Conservation (phyloP, 495 filamentous ascomycete species). For the Hyphodiscus hymeniophilus region DNA sequence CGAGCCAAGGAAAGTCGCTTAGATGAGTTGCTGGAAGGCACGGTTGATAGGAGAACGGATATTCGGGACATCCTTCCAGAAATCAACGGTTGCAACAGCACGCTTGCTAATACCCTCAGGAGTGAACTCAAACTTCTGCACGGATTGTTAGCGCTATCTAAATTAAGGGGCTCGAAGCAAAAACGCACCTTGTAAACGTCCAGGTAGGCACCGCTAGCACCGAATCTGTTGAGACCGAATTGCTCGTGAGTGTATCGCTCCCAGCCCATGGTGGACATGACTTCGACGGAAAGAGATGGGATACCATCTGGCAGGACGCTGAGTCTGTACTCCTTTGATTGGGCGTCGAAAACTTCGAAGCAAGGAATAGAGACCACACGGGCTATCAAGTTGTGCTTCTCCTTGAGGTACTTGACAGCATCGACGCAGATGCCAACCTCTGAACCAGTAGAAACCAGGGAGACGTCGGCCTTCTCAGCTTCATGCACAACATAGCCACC, state of each 20-base stretch:
- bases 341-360: conserved; percentile 93
- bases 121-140: conserved; percentile 97
- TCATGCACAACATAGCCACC: conserved; percentile 91
- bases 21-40: conserved; percentile 81
- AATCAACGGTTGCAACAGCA: conserved; percentile 80
- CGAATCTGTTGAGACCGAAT: conserved; percentile 97
- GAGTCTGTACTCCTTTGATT: conserved; percentile 89
- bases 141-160: conserved; percentile 25
- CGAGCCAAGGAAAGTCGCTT: too few species aligned
- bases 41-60: conserved; percentile 93
- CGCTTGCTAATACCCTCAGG: conserved; percentile 94
- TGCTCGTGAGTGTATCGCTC: conserved; percentile 98
- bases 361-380: conserved; percentile 95
- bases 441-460: conserved; percentile 89
- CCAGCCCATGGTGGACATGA: conserved; percentile 89
- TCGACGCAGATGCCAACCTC: conserved; percentile 93
- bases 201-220: conserved; percentile 94
- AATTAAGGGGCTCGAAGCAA: too few species aligned
- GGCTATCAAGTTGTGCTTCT: conserved; percentile 70
- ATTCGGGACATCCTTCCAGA: conserved; percentile 87
- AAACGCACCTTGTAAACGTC: conserved; percentile 83
- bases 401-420: conserved; percentile 80
- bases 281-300: conserved; percentile 88
- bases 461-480: conserved; percentile 74
- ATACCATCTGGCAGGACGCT: conserved; percentile 89